Conservation (phyloP, 495 filamentous ascomycete species). For the Pseudomonodictys pantanalensis region DNA sequence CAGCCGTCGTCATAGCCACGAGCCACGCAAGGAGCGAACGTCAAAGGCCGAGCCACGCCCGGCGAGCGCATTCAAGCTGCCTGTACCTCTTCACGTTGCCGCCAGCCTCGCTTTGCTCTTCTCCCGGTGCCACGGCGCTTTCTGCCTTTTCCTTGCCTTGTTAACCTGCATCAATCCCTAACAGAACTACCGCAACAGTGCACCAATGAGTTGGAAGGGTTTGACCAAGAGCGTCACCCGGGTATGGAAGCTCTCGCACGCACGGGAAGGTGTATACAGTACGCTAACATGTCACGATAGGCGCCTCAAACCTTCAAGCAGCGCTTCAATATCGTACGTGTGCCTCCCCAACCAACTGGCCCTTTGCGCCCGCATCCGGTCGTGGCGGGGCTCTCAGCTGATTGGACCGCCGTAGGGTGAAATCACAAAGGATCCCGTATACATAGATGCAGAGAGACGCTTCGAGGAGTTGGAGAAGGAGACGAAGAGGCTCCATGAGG, state of each 20-base stretch:
- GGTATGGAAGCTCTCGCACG: constrained; percentile 48
- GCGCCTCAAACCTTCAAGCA: constrained; percentile 88
- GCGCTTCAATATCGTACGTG: constrained; percentile 77
- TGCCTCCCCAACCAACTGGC: background rate
- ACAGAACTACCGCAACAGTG: background rate
- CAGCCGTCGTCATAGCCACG: constrained; percentile 36
- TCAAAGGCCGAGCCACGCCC: constrained; percentile 18
- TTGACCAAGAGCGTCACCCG: constrained; percentile 84
- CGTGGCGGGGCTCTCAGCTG: constrained; percentile 3
- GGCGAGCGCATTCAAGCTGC: constrained; percentile 1
- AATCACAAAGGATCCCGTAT: constrained; percentile 88
- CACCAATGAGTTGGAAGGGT: constrained; percentile 90
- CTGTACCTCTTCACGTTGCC: background rate
- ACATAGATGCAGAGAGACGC: constrained; percentile 87
- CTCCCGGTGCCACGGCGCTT: background rate
- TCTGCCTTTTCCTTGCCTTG: background rate
- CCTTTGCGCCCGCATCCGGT: constrained; percentile 29
- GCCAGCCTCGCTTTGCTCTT: background rate
- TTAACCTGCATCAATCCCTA: background rate
- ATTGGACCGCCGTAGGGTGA: constrained; percentile 57
- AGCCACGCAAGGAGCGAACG: background rate
- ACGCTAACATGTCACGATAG: constrained; percentile 44
- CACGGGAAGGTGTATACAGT: background rate
- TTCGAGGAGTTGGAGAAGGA: constrained; percentile 92
- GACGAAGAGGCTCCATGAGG: constrained; percentile 93